A percentile compares a stretch with the other conserved stretches of the same genome.
phyloP scores from a whole-genome alignment of 2,329 filamentous ascomycete genomes.

The Drechslera avenae region DNA sequence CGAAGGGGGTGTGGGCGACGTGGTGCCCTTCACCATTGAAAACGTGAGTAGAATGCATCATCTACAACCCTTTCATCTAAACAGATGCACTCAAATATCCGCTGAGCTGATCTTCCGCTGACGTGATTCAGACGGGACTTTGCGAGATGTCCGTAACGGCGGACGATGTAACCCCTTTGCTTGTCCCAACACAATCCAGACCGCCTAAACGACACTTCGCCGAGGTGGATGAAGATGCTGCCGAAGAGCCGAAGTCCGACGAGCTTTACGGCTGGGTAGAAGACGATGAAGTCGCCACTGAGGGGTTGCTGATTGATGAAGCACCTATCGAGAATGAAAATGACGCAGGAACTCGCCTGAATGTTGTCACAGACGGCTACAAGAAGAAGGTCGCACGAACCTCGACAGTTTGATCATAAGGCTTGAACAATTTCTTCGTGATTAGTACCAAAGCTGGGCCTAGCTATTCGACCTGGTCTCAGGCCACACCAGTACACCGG shows the following conservation, averaged over 20 bases:
- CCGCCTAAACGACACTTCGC: slow-evolving; percentile 63
- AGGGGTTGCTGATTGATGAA: slow-evolving; percentile 47
- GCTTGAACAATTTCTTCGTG: background rate
- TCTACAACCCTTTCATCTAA: slow-evolving; percentile 33
- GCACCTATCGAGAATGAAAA: slow-evolving; percentile 19
- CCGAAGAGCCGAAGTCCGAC: slow-evolving; percentile 65
- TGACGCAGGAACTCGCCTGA: slow-evolving; percentile 21
- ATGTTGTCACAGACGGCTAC: slow-evolving; percentile 27
- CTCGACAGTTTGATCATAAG: slow-evolving; percentile 23
- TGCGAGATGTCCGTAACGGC: slow-evolving; percentile 38
- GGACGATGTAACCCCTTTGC: slow-evolving; percentile 34
- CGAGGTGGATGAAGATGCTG: slow-evolving; percentile 65
- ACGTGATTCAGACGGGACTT: slow-evolving; percentile 39
- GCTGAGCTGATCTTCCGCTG: slow-evolving; percentile 27
- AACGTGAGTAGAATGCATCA: slow-evolving; percentile 53
- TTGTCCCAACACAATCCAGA: slow-evolving; percentile 35
- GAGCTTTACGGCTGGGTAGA: slow-evolving; percentile 77
- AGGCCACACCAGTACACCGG: slow-evolving; percentile 15
- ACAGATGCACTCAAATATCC: slow-evolving; percentile 13
- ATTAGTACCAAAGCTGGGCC: slow-evolving; percentile 1
- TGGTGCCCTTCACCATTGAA: slow-evolving; percentile 57
- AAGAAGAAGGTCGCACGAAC: slow-evolving; percentile 35
- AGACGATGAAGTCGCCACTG: slow-evolving; percentile 58
- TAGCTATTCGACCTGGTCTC: slow-evolving; percentile 1
- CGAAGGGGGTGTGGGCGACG: slow-evolving; percentile 51